These are phyloP conservation scores for Prunus padus DNA, from an alignment of 306 rosid species.

Conservation along the genomic window DNA sequence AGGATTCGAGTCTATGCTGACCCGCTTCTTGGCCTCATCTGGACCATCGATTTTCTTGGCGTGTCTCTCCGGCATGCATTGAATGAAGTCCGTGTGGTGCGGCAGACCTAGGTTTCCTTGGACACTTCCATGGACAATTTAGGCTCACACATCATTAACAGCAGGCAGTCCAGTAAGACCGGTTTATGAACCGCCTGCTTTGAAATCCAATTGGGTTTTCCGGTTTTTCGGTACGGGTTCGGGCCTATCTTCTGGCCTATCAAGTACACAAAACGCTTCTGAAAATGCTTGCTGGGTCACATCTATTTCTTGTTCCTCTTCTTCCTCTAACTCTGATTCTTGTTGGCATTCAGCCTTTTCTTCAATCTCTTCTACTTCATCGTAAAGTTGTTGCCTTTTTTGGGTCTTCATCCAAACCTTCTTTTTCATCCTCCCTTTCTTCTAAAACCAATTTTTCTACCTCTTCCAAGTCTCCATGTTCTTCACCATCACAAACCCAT, in stretches of 20 bases:
- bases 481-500: constrained; percentile 14
- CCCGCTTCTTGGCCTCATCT: constrained; percentile 39
- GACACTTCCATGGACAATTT: constrained; percentile 96
- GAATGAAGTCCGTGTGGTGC: constrained; percentile 77
- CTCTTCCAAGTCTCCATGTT: constrained; percentile 14
- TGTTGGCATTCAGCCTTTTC: background rate
- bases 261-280: constrained; percentile 24
- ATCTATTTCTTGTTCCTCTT: background rate
- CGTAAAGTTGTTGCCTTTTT: constrained; percentile 5
- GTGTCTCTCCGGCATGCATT: constrained; percentile 63
- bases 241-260: constrained; percentile 19
- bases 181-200: constrained; percentile 25
- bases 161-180: constrained; percentile 74
- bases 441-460: background rate
- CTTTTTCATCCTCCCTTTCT: constrained; percentile 6
- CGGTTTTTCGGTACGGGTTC: constrained; percentile 12
- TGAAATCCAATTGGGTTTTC: constrained; percentile 5
- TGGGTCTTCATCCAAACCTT: constrained; percentile 14
- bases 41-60: constrained; percentile 25
- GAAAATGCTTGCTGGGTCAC: background rate
- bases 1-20: constrained; percentile 23
- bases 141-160: constrained; percentile 95
- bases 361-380: constrained; percentile 7
- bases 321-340: background rate
- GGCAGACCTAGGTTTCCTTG: constrained; percentile 90